These are phyloP conservation scores for Yamadazyma laniorum DNA, from an alignment of 805 yeast species.

Conservation along the genomic window DNA sequence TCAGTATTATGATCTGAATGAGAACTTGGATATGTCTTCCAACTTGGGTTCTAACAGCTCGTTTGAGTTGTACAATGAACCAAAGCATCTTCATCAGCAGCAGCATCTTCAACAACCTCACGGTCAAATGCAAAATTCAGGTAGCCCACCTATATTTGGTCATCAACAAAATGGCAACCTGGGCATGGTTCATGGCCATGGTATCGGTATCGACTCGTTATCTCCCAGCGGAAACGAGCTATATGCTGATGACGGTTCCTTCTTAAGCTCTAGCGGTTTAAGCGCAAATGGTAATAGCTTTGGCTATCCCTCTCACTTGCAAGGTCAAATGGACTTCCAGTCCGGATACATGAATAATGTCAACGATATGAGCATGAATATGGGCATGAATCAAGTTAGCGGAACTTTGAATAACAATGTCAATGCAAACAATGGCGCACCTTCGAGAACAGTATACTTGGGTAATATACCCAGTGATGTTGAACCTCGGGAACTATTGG, in stretches of 20 bases:
- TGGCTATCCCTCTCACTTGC: conserved; percentile 1
- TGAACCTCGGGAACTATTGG: conserved; percentile 76
- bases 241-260: conserved; percentile 22
- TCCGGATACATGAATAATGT: conserved; percentile 1
- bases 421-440: conserved; percentile 38
- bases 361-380: conserved; percentile 6
- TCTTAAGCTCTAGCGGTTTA: conserved; percentile 16
- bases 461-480: conserved; percentile 86
- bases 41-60: conserved; percentile 8
- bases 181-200: not conserved
- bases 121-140: not conserved
- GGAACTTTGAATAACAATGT: not conserved
- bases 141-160: conserved; percentile 1
- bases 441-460: conserved; percentile 83
- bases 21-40: conserved; percentile 8
- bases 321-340: conserved; percentile 4
- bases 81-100: not conserved
- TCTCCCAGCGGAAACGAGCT: conserved; percentile 21
- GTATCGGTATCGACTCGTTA: conserved; percentile 7
- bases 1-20: conserved; percentile 21
- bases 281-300: conserved; percentile 5
- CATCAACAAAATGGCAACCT: conserved; percentile 1
- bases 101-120: conserved; percentile 1
- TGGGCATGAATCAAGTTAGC: conserved; percentile 8
- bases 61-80: conserved; percentile 11